These are phyloP conservation scores for Peterozyma xylosa DNA, from an alignment of 805 yeast species.

Conservation along the genomic window DNA sequence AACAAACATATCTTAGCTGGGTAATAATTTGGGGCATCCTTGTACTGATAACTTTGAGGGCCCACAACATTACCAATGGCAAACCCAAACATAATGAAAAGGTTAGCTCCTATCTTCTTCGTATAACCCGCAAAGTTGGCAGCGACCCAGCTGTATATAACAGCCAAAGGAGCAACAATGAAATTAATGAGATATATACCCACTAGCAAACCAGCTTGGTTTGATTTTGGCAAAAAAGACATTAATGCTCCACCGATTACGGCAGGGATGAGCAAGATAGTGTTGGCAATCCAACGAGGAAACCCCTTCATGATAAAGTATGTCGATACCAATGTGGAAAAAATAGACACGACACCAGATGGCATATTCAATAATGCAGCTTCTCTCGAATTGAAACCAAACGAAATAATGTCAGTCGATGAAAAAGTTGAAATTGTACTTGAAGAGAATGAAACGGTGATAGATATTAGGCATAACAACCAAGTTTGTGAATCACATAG, in stretches of 20 bases:
- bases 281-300: conserved; percentile 8
- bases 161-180: conserved; percentile 25
- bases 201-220: conserved; percentile 20
- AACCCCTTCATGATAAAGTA: conserved; percentile 13
- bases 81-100: conserved; percentile 47
- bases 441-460: conserved; percentile 40
- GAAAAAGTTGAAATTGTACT: conserved; percentile 40
- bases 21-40: conserved; percentile 43
- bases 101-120: conserved; percentile 46
- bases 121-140: conserved; percentile 59
- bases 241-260: conserved; percentile 39
- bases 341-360: not conserved
- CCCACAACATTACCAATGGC: conserved; percentile 51
- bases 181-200: conserved; percentile 19
- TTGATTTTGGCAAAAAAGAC: conserved; percentile 19
- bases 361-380: not conserved
- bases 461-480: conserved; percentile 37
- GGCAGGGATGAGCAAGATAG: conserved; percentile 33
- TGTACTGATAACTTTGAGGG: conserved; percentile 51
- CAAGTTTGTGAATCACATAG: conserved; percentile 41
- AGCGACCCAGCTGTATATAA: conserved; percentile 54
- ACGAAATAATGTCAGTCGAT: conserved; percentile 24
- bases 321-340: conserved; percentile 7
- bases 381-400: not conserved
- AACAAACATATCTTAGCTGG: conserved; percentile 52